These are phyloP conservation scores for Mortierella sp. DNA, from an alignment of 371 early-diverging fungal species.

Conservation along the genomic window DNA sequence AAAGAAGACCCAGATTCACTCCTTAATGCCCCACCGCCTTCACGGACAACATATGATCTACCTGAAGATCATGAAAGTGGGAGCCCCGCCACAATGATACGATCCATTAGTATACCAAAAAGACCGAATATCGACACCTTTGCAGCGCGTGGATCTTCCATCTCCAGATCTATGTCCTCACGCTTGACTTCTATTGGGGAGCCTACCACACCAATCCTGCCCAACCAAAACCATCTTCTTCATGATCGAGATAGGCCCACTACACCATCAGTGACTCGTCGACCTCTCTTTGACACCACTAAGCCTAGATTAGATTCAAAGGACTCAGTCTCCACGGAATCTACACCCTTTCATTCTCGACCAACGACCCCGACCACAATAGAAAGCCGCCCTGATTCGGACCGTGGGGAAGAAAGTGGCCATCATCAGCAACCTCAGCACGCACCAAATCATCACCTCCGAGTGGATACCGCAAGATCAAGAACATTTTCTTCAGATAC, in stretches of 20 bases:
- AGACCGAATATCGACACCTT: conserved; percentile 44
- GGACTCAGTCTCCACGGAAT: conserved; percentile 40
- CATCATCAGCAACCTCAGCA: conserved; percentile 5
- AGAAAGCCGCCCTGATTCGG: conserved; percentile 51
- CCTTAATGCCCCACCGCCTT: conserved; percentile 26
- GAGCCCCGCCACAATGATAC: conserved; percentile 42
- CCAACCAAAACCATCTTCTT: background rate
- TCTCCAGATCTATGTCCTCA: conserved; percentile 29
- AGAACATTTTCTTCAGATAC: conserved; percentile 36
- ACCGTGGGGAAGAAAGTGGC: conserved; percentile 41
- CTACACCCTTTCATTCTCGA: conserved; percentile 42
- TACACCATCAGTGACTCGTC: conserved; percentile 16
- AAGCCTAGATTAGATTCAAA: conserved; percentile 32
- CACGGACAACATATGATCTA: conserved; percentile 28
- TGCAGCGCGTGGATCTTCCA: conserved; percentile 20
- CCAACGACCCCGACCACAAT: conserved; percentile 51
- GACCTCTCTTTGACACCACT: conserved; percentile 40
- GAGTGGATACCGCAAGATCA: conserved; percentile 33
- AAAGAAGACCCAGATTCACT: conserved; percentile 43
- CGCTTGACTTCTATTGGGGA: conserved; percentile 33
- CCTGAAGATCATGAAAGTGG: conserved; percentile 49
- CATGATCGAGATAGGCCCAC: conserved; percentile 24
- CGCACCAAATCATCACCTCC: conserved; percentile 23
- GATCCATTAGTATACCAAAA: conserved; percentile 54
- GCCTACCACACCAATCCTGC: conserved; percentile 30